These are phyloP conservation scores for Aureobasidium melanogenum DNA, from an alignment of 2,329 filamentous ascomycete genomes.

Conservation along the genomic window DNA sequence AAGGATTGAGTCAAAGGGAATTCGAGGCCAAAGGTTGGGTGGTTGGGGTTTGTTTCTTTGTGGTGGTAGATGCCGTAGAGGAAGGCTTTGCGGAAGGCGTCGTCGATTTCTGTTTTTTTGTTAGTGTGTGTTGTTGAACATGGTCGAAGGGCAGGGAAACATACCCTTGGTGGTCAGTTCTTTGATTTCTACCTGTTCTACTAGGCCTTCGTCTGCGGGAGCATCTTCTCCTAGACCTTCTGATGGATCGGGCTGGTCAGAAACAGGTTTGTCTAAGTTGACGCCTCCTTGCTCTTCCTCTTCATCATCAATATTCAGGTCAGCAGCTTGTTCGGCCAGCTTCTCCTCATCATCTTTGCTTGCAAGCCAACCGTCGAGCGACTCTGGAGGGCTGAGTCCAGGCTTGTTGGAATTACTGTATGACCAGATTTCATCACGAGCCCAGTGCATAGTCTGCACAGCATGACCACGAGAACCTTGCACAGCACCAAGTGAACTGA, in stretches of 20 bases:
- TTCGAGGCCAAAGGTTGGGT: constrained; percentile 46
- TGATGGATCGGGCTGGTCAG: neutral
- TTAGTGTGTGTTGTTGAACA: constrained; percentile 1
- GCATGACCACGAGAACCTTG: constrained; percentile 56
- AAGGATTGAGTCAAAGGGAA: constrained; percentile 56
- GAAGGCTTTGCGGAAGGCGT: constrained; percentile 56
- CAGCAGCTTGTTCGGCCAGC: constrained; percentile 32
- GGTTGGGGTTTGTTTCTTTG: constrained; percentile 45
- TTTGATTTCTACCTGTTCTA: constrained; percentile 35
- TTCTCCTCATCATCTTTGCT: constrained; percentile 25
- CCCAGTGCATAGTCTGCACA: constrained; percentile 58
- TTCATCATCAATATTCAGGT: constrained; percentile 33
- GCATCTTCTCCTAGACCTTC: constrained; percentile 15
- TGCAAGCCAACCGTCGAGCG: constrained; percentile 41
- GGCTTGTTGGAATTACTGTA: constrained; percentile 49
- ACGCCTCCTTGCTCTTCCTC: constrained; percentile 40
- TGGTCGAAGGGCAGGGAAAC: constrained; percentile 11
- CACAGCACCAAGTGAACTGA: constrained; percentile 46
- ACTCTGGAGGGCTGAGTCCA: constrained; percentile 44
- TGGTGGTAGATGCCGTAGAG: constrained; percentile 53
- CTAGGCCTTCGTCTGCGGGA: constrained; percentile 23
- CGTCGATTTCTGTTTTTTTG: constrained; percentile 53
- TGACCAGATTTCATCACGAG: constrained; percentile 59
- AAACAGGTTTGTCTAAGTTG: constrained; percentile 21
- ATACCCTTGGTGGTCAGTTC: constrained; percentile 47